Percentiles rank a stretch among this genome's conserved stretches.
These are phyloP conservation scores for Salix arbutifolia DNA, from an alignment of 345 rosid genomes.

Conservation along the genomic window DNA sequence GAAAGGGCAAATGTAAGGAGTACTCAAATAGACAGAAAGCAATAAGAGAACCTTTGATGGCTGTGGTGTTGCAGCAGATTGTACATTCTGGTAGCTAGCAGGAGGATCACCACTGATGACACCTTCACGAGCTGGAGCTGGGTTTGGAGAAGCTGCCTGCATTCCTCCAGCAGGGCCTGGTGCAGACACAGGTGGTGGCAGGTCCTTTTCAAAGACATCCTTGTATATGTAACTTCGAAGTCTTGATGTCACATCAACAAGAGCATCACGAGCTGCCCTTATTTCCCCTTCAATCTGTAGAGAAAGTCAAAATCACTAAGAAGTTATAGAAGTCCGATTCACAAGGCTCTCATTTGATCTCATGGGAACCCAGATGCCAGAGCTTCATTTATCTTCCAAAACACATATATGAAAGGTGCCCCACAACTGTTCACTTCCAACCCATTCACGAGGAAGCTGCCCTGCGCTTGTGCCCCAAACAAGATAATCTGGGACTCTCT, in stretches of 20 bases:
- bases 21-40: background rate
- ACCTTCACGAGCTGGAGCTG: slow-evolving; percentile 44
- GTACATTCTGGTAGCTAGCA: slow-evolving; percentile 34
- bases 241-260: slow-evolving; percentile 77
- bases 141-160: slow-evolving; percentile 52
- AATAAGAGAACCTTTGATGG: slow-evolving; percentile 51
- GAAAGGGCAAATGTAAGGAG: background rate
- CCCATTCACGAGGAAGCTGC: background rate
- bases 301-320: slow-evolving; percentile 18
- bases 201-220: slow-evolving; percentile 61
- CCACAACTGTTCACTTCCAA: slow-evolving; percentile 3
- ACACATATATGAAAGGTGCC: slow-evolving; percentile 6
- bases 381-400: background rate
- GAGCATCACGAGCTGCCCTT: slow-evolving; percentile 84
- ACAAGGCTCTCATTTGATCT: slow-evolving; percentile 8
- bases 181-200: slow-evolving; percentile 44
- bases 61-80: slow-evolving; percentile 34
- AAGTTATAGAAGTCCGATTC: slow-evolving; percentile 6
- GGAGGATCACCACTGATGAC: slow-evolving; percentile 35
- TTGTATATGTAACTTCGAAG: slow-evolving; percentile 64
- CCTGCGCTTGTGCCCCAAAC: background rate
- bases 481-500: background rate
- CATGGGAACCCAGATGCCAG: background rate
- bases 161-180: slow-evolving; percentile 41
- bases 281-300: slow-evolving; percentile 91